Conservation (phyloP, 345 rosid species). For the Kandelia obovata region DNA sequence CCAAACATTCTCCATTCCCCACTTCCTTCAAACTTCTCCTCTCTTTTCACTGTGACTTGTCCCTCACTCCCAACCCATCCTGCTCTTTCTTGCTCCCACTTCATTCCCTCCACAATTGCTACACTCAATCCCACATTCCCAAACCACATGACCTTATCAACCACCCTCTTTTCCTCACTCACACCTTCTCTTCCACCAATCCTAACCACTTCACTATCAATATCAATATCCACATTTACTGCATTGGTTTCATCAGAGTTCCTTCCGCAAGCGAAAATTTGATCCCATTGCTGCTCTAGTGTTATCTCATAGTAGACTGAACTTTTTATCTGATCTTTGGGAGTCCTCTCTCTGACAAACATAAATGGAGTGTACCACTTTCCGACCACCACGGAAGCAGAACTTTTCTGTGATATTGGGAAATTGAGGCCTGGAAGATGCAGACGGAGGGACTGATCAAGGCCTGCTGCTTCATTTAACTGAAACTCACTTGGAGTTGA, state of each 20-base stretch:
- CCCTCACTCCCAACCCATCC: conserved; percentile 11
- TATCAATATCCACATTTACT: conserved; percentile 6
- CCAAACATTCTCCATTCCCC: conserved; percentile 17
- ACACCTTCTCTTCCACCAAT: background rate
- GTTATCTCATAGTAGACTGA: conserved; percentile 19
- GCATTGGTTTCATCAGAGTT: background rate
- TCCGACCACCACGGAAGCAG: conserved; percentile 8
- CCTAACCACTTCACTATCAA: conserved; percentile 1
- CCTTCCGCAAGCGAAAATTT: background rate
- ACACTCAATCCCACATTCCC: background rate
- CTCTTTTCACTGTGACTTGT: conserved; percentile 5
- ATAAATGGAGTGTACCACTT: conserved; percentile 28
- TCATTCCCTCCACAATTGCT: conserved; percentile 17
- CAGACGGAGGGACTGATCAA: conserved; percentile 6
- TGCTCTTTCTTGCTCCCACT: conserved; percentile 9
- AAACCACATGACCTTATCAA: conserved; percentile 14
- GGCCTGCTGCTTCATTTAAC: conserved; percentile 24
- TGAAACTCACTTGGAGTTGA: conserved; percentile 8
- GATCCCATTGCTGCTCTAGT: conserved; percentile 21
- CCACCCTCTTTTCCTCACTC: background rate
- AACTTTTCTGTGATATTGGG: conserved; percentile 2
- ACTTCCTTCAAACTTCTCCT: background rate
- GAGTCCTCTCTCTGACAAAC: conserved; percentile 11
- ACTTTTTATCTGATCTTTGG: conserved; percentile 12
- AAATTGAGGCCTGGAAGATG: conserved; percentile 17